Evolutionary conservation across 805 yeast species (phyloP).

Genomic region (Lachancea sp.): DNA sequence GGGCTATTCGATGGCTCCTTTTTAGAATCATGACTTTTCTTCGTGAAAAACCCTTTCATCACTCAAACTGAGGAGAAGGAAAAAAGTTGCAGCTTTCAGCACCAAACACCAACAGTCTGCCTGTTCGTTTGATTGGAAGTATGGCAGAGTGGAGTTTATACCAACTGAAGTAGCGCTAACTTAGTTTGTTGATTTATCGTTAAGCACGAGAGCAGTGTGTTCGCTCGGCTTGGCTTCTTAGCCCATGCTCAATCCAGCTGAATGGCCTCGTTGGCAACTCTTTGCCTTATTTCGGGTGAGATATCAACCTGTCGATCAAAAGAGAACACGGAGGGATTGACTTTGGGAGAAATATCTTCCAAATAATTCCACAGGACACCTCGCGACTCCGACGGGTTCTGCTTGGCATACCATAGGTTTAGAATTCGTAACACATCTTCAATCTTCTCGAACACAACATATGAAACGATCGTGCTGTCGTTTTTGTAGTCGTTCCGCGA

Average conservation of each 20-base stretch:
- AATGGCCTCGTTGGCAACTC: background rate
- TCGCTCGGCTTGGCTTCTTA: background rate
- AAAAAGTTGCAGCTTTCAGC: background rate
- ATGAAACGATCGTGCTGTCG: constrained; percentile 14
- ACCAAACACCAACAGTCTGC: no score
- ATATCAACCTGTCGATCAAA: background rate
- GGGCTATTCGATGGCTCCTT: constrained; percentile 14
- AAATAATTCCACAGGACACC: background rate
- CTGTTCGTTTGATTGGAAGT: no score
- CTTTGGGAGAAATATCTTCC: constrained; percentile 7
- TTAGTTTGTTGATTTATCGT: background rate
- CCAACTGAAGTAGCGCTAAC: background rate
- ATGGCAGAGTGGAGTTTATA: background rate
- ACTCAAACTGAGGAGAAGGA: no score
- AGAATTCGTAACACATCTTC: constrained; percentile 10
- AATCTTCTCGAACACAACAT: constrained; percentile 13
- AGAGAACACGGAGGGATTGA: background rate
- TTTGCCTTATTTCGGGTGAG: background rate
- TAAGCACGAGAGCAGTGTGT: background rate
- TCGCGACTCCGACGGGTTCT: background rate
- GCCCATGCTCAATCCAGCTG: background rate
- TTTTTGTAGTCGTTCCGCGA: constrained; percentile 14
- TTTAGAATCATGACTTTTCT: constrained; percentile 11
- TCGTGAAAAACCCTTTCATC: constrained; percentile 27
- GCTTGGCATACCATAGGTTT: constrained; percentile 7